Evolutionary conservation across 2,329 filamentous ascomycete genomes (phyloP), one percentile per base, ranked within the genome.

Genomic region (Massarina eburnea): DNA sequence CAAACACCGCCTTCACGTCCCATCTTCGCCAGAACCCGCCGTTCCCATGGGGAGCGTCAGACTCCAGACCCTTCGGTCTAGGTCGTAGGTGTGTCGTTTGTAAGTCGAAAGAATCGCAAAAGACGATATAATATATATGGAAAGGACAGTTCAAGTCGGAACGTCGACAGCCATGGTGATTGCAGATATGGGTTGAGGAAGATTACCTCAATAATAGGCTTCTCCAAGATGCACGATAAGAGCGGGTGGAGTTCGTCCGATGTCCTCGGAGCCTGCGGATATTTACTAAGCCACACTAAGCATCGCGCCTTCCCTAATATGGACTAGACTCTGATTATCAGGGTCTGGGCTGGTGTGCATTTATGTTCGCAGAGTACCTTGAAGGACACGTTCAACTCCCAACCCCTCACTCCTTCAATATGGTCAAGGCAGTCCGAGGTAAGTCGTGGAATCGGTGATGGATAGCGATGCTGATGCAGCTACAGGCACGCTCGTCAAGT

Each of bases 401-500:
- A 4, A 26, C 39, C 17, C 18, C 30, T 8, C 36, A 17, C 37
- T 41, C 40, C 45, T 26, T 34, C 64, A 72, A 44, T 40, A 83
- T 82, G 80, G 78, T 80, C 52, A 79, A 79, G 61, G 79, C 80
- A 48, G 79, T 81, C 33, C 73, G 76, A 76, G 80, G 80, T 80
- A 59, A 22, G 39, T 15, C 38, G 1, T 9, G 4, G 10, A n/a
- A 18, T 22, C 4, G 33, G 3, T 6, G 8, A 9, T 18, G 4
- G 8, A 19, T 8, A 18, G 8, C 14, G 8, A 7, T 8, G 14
- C 30, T 45, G 12, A 33, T 34, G 6, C 2, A 10, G 8, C 2
- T 19, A 20, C 49, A 78, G 88, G 88, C 51, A 84, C 89, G 21
- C 79, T 92, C 54, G 83, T 92, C 70, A 83, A 90, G 70, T 90